phyloP scores from a whole-genome alignment of 768 basidiomycete species.

The Boletus tylopilopsis region DNA sequence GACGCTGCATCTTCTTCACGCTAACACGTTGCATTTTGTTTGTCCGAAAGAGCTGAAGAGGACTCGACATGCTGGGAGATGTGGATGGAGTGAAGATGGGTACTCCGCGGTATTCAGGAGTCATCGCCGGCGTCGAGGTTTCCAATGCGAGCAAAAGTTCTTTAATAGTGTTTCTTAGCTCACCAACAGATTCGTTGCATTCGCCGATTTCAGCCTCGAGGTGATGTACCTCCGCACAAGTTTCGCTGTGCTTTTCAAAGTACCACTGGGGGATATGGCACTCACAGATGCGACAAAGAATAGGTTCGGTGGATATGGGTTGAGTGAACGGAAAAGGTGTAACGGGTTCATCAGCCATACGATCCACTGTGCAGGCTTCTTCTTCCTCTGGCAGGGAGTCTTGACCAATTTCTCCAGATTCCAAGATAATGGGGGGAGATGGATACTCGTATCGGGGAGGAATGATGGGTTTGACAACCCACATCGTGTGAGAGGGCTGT shows the following conservation, averaged over 20 bases:
- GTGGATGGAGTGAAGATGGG: constrained; percentile 74
- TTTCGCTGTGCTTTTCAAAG: constrained; percentile 99
- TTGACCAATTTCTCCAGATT: constrained; percentile 40
- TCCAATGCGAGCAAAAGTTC: constrained; percentile 74
- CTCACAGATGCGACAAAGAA: constrained; percentile 98
- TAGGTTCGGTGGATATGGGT: constrained; percentile 75
- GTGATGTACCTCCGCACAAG: constrained; percentile 92
- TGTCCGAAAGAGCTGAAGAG: constrained; percentile 72
- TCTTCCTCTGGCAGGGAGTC: constrained; percentile 35
- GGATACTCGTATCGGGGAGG: constrained; percentile 66
- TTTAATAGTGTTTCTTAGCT: constrained; percentile 82
- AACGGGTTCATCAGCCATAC: constrained; percentile 41
- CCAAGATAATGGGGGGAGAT: constrained; percentile 57
- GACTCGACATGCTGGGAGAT: constrained; percentile 68
- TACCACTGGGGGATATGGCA: constrained; percentile 97
- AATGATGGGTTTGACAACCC: constrained; percentile 86
- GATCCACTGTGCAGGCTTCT: constrained; percentile 39
- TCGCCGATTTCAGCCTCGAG: constrained; percentile 93
- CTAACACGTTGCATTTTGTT: constrained; percentile 77
- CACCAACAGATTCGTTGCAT: constrained; percentile 89
- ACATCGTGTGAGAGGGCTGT: constrained; percentile 93
- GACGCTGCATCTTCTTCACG: constrained; percentile 77
- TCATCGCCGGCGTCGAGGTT: constrained; percentile 58
- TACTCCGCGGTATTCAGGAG: constrained; percentile 84
- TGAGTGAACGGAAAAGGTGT: constrained; percentile 74